phyloP scores from a whole-genome alignment of 2,329 filamentous ascomycete genomes.

The Myotisia sp. region DNA sequence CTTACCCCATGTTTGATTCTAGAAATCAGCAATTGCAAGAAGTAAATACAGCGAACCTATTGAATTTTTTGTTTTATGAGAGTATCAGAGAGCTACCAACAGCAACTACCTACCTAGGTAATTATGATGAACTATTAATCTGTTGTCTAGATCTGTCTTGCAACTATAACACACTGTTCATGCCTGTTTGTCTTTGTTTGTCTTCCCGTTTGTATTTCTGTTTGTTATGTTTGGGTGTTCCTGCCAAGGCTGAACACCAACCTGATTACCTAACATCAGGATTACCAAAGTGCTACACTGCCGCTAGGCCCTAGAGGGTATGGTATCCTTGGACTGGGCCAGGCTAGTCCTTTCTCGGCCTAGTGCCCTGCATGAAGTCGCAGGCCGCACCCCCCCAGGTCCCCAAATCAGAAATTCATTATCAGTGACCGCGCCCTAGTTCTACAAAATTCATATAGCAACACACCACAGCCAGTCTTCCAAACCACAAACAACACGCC shows the following conservation, averaged over 20 bases:
- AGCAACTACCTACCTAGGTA: too few species aligned
- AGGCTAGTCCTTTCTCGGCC: constrained; percentile 3
- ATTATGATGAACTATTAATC: constrained; percentile 1
- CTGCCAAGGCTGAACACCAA: too few species aligned
- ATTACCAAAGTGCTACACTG: too few species aligned
- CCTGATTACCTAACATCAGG: too few species aligned
- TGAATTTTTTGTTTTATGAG: too few species aligned
- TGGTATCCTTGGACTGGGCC: too few species aligned
- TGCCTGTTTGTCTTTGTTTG: neutral
- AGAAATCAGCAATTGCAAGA: too few species aligned
- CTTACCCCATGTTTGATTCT: neutral
- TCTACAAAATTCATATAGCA: constrained; percentile 4
- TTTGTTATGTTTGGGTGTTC: neutral
- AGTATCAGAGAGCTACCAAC: too few species aligned
- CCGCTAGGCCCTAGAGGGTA: too few species aligned
- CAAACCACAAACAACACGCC: neutral
- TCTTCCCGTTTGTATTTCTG: neutral
- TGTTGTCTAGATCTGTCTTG: constrained; percentile 1
- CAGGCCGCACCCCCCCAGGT: constrained; percentile 3
- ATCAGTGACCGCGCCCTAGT: too few species aligned
- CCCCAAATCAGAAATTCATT: constrained; percentile 4
- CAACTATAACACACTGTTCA: neutral
- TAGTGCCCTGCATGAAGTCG: constrained; percentile 5
- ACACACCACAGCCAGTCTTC: too few species aligned
- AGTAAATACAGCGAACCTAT: too few species aligned